phyloP scores from a whole-genome alignment of 208 protist genomes.

The Trypanosoma cruzi region DNA sequence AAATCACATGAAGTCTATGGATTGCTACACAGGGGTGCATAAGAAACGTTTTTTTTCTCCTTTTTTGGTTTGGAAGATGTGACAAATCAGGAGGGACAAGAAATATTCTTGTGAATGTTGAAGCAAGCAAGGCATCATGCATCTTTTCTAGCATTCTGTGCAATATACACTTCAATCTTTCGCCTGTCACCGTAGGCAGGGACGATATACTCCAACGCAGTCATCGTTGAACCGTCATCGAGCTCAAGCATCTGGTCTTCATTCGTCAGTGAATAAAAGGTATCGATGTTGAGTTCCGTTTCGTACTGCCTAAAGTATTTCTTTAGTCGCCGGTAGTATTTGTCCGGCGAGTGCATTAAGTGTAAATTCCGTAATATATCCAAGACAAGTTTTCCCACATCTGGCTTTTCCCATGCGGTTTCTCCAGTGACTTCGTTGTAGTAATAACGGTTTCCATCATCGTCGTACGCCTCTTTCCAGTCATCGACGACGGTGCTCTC shows the following conservation, averaged over 20 bases:
- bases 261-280: slow-evolving; percentile 17
- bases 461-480: slow-evolving; percentile 1
- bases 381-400: background rate
- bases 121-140: background rate
- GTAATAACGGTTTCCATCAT: slow-evolving; percentile 13
- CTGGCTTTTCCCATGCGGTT: slow-evolving; percentile 9
- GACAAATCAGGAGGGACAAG: background rate
- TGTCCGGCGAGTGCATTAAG: slow-evolving; percentile 14
- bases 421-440: slow-evolving; percentile 9
- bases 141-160: background rate
- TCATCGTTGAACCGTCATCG: slow-evolving; percentile 11
- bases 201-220: slow-evolving; percentile 16
- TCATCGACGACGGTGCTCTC: background rate
- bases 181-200: slow-evolving; percentile 14
- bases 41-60: background rate
- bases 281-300: slow-evolving; percentile 2
- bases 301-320: slow-evolving; percentile 25
- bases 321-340: slow-evolving; percentile 10
- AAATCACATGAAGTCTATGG: slow-evolving; percentile 2
- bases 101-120: background rate
- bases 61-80: background rate
- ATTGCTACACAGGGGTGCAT: background rate
- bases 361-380: slow-evolving; percentile 4
- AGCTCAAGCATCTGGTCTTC: slow-evolving; percentile 21
- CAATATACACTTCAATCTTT: slow-evolving; percentile 14